Evolutionary conservation across 1,139 yeast genomes (phyloP).

Genomic region (Lipomyces yarrowii): DNA sequence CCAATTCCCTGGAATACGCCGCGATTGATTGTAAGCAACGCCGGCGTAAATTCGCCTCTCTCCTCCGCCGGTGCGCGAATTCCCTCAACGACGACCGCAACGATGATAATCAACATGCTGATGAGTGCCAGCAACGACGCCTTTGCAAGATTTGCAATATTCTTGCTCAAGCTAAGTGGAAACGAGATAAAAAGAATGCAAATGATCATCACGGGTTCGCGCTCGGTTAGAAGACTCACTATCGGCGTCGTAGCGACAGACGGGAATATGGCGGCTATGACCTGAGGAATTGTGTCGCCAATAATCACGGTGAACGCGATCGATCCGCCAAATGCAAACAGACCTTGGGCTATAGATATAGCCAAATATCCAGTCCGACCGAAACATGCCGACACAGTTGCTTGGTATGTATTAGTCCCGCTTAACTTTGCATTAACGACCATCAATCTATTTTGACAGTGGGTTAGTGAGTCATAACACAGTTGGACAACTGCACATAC

Average conservation of each 20-base stretch:
- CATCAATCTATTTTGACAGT: conserved; percentile 53
- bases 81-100: conserved; percentile 72
- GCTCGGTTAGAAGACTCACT: conserved; percentile 56
- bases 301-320: conserved; percentile 93
- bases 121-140: conserved; percentile 85
- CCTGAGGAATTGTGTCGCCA: conserved; percentile 95
- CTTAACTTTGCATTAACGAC: conserved; percentile 81
- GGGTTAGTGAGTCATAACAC: neutral
- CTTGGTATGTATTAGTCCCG: conserved; percentile 80
- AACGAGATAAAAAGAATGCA: conserved; percentile 75
- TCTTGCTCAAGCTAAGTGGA: conserved; percentile 78
- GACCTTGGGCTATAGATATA: conserved; percentile 74
- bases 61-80: conserved; percentile 57
- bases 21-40: conserved; percentile 59
- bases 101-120: conserved; percentile 79
- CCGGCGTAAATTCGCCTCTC: conserved; percentile 52
- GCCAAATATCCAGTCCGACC: conserved; percentile 71
- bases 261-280: conserved; percentile 68
- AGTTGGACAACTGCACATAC: conserved; percentile 33
- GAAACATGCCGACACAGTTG: conserved; percentile 77
- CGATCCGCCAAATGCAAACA: conserved; percentile 93
- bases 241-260: conserved; percentile 47
- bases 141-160: conserved; percentile 82
- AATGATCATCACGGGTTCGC: conserved; percentile 68
- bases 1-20: conserved; percentile 86